Evolutionary conservation across 305 asterid species (phyloP).

Genomic region (Withania somnifera): DNA sequence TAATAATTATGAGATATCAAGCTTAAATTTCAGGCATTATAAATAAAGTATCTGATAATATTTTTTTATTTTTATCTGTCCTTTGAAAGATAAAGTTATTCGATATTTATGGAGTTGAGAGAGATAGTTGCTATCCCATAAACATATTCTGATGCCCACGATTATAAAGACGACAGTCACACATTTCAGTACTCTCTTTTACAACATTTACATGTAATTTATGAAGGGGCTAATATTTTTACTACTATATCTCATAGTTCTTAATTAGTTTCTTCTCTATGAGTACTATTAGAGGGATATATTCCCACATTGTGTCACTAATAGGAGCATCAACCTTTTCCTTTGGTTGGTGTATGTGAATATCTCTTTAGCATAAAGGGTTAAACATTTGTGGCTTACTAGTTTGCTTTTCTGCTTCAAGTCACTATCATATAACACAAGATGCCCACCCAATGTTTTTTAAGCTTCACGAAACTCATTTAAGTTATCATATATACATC

Average conservation of each 20-base stretch:
- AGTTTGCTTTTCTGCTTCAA: constrained; percentile 30
- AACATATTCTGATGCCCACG: too few relatives aligned
- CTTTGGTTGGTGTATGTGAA: constrained; percentile 37
- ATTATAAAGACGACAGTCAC: background rate
- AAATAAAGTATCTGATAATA: too few relatives aligned
- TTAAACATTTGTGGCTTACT: constrained; percentile 18
- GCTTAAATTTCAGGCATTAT: background rate
- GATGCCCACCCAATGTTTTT: constrained; percentile 42
- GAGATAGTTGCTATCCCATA: too few relatives aligned
- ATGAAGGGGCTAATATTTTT: too few relatives aligned
- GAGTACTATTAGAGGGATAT: constrained; percentile 24
- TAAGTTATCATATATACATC: background rate
- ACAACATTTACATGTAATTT: background rate
- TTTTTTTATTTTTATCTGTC: too few relatives aligned
- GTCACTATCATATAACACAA: constrained; percentile 26
- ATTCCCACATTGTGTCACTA: constrained; percentile 28
- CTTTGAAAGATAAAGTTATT: too few relatives aligned
- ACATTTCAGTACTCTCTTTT: background rate
- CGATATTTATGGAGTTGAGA: too few relatives aligned
- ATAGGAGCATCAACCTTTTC: constrained; percentile 28
- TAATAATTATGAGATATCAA: background rate
- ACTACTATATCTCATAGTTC: background rate
- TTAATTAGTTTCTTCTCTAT: background rate
- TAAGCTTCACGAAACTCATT: background rate
- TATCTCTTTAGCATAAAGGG: constrained; percentile 40